Percentiles rank a stretch among this genome's conserved stretches.
phyloP scores from a whole-genome alignment of 2,329 filamentous ascomycete genomes.

The Cytospora chrysosperma region DNA sequence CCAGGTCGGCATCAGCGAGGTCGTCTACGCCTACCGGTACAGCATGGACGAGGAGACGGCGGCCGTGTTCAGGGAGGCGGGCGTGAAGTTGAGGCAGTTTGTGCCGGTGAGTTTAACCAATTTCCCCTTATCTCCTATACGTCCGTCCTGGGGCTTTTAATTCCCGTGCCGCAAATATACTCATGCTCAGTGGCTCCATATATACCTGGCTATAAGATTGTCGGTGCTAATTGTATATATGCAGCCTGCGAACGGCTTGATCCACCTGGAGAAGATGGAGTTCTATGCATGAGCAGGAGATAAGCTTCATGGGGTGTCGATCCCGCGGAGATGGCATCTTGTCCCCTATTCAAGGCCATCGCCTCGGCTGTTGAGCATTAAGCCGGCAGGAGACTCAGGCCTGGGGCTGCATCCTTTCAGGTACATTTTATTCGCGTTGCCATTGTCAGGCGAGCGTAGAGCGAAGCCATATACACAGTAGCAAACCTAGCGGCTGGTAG shows the following conservation, averaged over 20 bases:
- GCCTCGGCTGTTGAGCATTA: neutral
- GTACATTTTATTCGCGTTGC: neutral
- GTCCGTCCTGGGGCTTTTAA: neutral
- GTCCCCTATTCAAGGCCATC: neutral
- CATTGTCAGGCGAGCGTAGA: neutral
- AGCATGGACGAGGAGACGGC: constrained; percentile 90
- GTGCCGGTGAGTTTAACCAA: constrained; percentile 63
- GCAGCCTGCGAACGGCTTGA: constrained; percentile 63
- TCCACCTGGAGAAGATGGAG: constrained; percentile 58
- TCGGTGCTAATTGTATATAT: constrained; percentile 14
- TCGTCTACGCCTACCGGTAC: constrained; percentile 91
- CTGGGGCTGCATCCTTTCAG: neutral
- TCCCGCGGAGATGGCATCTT: neutral
- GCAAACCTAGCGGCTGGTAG: neutral
- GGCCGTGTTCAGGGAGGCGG: constrained; percentile 77
- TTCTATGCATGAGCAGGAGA: constrained; percentile 28
- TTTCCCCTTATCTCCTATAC: neutral
- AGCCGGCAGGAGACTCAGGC: neutral
- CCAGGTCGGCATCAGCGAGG: constrained; percentile 92
- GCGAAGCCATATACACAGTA: neutral
- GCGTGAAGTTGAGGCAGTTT: constrained; percentile 84
- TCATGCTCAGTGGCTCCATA: neutral
- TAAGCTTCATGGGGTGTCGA: neutral
- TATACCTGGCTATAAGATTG: neutral
- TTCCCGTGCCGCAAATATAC: neutral